phyloP scores from a whole-genome alignment of 768 basidiomycete species.

The Hemileccinum rubropunctum region DNA sequence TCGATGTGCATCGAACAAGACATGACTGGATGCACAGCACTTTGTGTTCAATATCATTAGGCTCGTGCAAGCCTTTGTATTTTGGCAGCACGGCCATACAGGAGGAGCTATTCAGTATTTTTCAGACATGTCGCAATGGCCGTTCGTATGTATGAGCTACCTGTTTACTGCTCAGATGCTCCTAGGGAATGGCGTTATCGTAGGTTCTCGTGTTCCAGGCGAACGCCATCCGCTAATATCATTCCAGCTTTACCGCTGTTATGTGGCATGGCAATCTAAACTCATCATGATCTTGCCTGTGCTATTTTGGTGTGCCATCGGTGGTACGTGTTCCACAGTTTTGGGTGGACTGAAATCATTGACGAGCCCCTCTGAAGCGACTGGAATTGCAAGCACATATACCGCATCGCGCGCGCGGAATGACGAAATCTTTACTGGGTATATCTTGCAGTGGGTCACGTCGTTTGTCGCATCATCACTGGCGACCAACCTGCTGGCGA shows the following conservation, averaged over 20 bases:
- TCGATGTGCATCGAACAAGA: background rate
- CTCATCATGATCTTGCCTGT: conserved; percentile 26
- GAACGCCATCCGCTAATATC: background rate
- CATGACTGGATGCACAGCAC: conserved; percentile 16
- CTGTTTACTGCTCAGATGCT: conserved; percentile 27
- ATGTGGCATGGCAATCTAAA: conserved; percentile 32
- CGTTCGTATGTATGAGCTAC: conserved; percentile 28
- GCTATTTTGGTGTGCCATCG: conserved; percentile 29
- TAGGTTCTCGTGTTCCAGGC: conserved; percentile 4
- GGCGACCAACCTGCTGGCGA: conserved; percentile 31
- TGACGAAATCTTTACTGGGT: conserved; percentile 25
- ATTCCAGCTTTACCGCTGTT: conserved; percentile 27
- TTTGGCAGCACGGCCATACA: conserved; percentile 11
- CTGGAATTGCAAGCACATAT: conserved; percentile 18
- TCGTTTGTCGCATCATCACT: conserved; percentile 33
- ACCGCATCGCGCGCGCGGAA: conserved; percentile 9
- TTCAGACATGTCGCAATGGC: conserved; percentile 22
- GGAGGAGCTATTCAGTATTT: conserved; percentile 27
- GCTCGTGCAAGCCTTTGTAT: conserved; percentile 26
- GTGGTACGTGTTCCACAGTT: conserved; percentile 12
- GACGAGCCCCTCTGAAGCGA: conserved; percentile 7
- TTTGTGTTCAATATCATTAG: conserved; percentile 25
- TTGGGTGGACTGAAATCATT: background rate
- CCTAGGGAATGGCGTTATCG: conserved; percentile 30
- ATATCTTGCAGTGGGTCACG: conserved; percentile 33